phyloP scores from a whole-genome alignment of 371 early-diverging fungal species.

The Phascolomyces articulosus region DNA sequence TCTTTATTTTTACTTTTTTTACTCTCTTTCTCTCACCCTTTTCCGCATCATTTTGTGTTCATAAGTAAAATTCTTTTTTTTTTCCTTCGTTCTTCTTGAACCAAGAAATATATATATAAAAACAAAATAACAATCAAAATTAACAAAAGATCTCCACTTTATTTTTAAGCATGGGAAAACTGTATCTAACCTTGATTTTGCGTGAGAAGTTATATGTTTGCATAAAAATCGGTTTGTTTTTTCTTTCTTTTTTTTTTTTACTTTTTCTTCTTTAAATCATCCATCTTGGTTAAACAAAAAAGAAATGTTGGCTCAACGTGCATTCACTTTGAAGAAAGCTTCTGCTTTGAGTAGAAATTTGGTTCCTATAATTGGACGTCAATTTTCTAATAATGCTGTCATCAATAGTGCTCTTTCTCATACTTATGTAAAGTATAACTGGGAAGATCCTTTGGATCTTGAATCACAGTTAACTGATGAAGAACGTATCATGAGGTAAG shows the following conservation, averaged over 20 bases:
- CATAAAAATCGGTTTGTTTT: too few relatives aligned
- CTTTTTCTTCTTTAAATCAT: neutral
- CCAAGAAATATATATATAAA: neutral
- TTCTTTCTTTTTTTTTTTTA: neutral
- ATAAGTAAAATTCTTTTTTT: neutral
- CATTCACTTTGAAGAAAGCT: neutral
- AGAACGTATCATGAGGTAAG: slow-evolving; percentile 75
- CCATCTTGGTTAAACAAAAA: neutral
- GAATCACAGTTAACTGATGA: slow-evolving; percentile 88
- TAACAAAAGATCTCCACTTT: too few relatives aligned
- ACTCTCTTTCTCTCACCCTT: neutral
- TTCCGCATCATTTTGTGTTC: neutral
- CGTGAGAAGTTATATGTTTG: slow-evolving; percentile 4
- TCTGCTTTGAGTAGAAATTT: neutral
- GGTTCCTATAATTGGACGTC: too few relatives aligned
- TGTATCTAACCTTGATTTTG: neutral
- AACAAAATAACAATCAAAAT: too few relatives aligned
- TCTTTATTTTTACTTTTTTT: too few relatives aligned
- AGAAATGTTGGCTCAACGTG: neutral
- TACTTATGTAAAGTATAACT: slow-evolving; percentile 84
- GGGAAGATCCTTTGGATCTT: slow-evolving; percentile 90
- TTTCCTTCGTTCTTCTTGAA: neutral
- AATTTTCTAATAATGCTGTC: neutral
- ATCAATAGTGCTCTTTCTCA: slow-evolving; percentile 20
- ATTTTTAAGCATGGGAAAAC: neutral